Conservation (phyloP, 192 early-diverging fungal genomes). For the Piromyces finnis region DNA sequence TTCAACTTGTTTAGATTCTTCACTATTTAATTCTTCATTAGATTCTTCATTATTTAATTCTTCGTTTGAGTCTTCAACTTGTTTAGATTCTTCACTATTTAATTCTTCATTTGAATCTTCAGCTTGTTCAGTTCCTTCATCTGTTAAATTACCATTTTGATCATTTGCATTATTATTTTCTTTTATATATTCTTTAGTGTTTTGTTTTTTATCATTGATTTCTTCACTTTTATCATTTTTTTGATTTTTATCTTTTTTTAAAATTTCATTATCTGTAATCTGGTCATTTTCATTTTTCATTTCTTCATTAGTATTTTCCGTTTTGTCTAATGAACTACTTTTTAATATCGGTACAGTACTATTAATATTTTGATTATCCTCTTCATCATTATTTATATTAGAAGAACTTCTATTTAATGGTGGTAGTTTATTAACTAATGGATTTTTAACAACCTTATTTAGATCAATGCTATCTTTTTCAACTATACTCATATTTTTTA, state of each 20-base stretch:
- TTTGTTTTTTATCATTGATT: too few relatives aligned
- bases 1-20: too few relatives aligned
- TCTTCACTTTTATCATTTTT: too few relatives aligned
- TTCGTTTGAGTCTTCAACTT: neutral
- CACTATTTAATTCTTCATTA: too few relatives aligned
- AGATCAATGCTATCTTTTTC: neutral
- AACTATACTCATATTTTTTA: neutral
- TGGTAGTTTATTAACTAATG: neutral
- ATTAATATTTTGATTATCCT: neutral
- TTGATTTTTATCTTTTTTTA: too few relatives aligned
- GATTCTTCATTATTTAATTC: neutral
- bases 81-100: neutral
- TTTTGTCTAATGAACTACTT: too few relatives aligned
- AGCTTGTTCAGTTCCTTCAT: too few relatives aligned
- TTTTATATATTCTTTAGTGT: neutral
- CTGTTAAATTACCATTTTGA: neutral
- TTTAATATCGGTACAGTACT: too few relatives aligned
- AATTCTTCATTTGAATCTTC: too few relatives aligned
- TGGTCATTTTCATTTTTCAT: too few relatives aligned
- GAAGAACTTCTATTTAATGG: neutral
- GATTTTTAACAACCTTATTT: neutral
- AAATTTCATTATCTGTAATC: too few relatives aligned
- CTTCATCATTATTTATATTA: neutral
- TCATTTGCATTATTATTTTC: neutral
- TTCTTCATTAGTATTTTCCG: too few relatives aligned